Conservation (phyloP, 2,329 filamentous ascomycete genomes). For the Hirsutella thompsonii region DNA sequence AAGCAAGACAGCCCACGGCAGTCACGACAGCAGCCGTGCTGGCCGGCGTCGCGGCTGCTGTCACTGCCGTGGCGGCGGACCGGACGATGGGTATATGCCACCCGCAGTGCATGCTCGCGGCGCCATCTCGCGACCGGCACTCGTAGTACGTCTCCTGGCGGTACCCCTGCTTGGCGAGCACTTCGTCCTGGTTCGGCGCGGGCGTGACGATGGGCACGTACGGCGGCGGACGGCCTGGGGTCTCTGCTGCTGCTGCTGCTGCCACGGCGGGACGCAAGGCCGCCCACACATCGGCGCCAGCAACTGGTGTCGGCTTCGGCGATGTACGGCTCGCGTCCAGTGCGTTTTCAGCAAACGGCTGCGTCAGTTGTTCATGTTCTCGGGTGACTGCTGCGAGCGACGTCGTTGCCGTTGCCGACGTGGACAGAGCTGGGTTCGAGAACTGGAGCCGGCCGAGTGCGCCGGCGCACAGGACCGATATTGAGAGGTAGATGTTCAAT, state of each 20-base stretch:
- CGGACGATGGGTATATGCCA: conserved; percentile 21
- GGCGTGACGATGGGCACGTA: conserved; percentile 19
- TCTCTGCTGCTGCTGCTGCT: background rate
- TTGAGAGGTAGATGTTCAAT: no score
- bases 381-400: no score
- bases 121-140: conserved; percentile 16
- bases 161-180: conserved; percentile 17
- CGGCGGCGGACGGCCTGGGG: conserved; percentile 3
- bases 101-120: conserved; percentile 18
- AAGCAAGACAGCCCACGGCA: conserved; percentile 10
- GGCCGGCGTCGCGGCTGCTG: conserved; percentile 10
- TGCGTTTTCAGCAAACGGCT: no score
- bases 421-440: no score
- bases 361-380: no score
- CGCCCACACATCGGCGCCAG: no score
- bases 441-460: no score
- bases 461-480: no score
- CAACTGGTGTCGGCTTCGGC: no score
- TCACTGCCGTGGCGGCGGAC: conserved; percentile 13
- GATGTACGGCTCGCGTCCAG: no score
- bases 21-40: conserved; percentile 11
- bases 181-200: conserved; percentile 16
- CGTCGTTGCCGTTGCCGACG: no score
- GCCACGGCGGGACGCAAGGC: no score
- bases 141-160: conserved; percentile 20